phyloP scores from a whole-genome alignment of 2,329 filamentous ascomycete genomes.

The Trichophyton rubrum region DNA sequence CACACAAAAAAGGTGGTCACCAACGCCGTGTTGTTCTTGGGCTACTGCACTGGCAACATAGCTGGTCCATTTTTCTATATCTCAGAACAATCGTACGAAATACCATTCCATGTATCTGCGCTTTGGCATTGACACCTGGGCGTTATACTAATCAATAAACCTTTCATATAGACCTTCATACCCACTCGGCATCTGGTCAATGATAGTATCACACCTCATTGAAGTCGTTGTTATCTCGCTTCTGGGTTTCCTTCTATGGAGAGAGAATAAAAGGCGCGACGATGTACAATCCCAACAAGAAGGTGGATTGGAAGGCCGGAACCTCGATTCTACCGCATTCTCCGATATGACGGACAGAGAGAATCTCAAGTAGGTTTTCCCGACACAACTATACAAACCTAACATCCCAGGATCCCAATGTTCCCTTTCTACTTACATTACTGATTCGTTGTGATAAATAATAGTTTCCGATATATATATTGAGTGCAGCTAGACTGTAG shows the following conservation, averaged over 20 bases:
- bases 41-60: conserved; percentile 50
- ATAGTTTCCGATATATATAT: conserved; percentile 24
- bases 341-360: conserved; percentile 43
- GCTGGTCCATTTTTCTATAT: conserved; percentile 52
- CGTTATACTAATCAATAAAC: not conserved
- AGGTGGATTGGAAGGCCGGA: conserved; percentile 35
- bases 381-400: not conserved
- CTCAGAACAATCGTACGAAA: conserved; percentile 34
- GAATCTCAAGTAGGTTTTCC: conserved; percentile 34
- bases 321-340: conserved; percentile 41
- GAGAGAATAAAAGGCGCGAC: conserved; percentile 41
- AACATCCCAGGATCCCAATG: not conserved
- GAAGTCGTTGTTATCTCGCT: conserved; percentile 37
- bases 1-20: conserved; percentile 54
- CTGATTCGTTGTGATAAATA: not conserved
- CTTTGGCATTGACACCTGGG: no score
- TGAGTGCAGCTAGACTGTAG: conserved; percentile 9
- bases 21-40: conserved; percentile 49
- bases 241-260: conserved; percentile 37
- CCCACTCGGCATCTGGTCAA: conserved; percentile 43
- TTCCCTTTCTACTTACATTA: not conserved
- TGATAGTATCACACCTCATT: conserved; percentile 43
- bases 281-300: conserved; percentile 35
- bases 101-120: not conserved
- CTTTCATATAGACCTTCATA: conserved; percentile 31